Percentiles rank a stretch among this genome's conserved stretches.
These are phyloP conservation scores for Plectranthus barbatus DNA, from an alignment of 257 asterid species.

Conservation along the genomic window DNA sequence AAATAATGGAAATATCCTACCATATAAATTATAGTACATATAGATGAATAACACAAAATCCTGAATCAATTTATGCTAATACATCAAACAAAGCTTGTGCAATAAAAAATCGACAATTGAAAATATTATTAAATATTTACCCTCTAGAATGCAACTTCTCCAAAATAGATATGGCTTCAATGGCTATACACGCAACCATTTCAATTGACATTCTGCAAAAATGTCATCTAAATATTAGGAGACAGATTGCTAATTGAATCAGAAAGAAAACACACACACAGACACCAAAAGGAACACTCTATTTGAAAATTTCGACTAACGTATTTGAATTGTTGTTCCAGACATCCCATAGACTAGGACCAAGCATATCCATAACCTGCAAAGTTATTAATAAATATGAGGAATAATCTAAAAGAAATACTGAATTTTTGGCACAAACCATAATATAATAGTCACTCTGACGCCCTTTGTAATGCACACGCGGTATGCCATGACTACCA, in stretches of 20 bases:
- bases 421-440: slow-evolving; percentile 27
- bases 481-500: slow-evolving; percentile 83
- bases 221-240: slow-evolving; percentile 7
- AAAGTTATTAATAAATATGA: slow-evolving; percentile 4
- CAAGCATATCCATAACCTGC: slow-evolving; percentile 98
- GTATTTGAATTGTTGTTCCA: slow-evolving; percentile 68
- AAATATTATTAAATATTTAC: slow-evolving; percentile 24
- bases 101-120: not conserved
- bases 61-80: not conserved
- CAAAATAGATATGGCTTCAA: slow-evolving; percentile 87
- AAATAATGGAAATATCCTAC: not conserved
- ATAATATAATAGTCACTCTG: slow-evolving; percentile 69
- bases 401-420: not conserved
- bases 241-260: slow-evolving; percentile 5
- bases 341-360: slow-evolving; percentile 86
- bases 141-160: slow-evolving; percentile 85
- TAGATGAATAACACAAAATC: not conserved
- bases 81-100: not conserved
- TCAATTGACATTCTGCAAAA: slow-evolving; percentile 72
- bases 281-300: not conserved
- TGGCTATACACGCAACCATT: slow-evolving; percentile 90
- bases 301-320: slow-evolving; percentile 25
- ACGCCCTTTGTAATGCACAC: slow-evolving; percentile 68
- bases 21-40: not conserved
- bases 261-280: not conserved